Base-by-base conservation (phyloP, 2,329 filamentous ascomycete genomes). In the Hymenoscyphus fructigenus region DNA sequence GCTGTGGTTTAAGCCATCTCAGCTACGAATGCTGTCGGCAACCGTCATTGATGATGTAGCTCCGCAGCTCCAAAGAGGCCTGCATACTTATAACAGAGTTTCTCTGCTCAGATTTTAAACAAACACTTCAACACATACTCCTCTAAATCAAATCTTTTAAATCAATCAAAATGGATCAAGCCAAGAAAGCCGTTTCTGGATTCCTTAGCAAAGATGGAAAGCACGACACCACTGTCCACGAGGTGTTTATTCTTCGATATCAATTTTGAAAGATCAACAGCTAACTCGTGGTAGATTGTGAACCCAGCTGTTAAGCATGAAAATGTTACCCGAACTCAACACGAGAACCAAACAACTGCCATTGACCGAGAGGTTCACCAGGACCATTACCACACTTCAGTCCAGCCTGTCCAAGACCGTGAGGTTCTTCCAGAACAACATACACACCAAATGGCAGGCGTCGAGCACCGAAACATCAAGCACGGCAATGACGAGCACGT, bases 281-380 rank as follows among this genome's bases (percentile, higher is more conserved):
- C 65, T 67, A 59, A 65, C 59, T 57, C 26, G 53, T 36, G 15
- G 1, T 56, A 73, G 73, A 83, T 82, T 9, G 83, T 90, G 53
- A 82, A 84, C 50, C 83, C 85, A 0, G 83, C 85, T 14, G 82
- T 91, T 2, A 81, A 82, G 5, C 81, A 89, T 20, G 88, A 91
- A 76, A 80, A 81, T 1, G 76, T 91, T 56, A 83, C 80, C 65
- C 84, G 84, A 55, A 82, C 84, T n/a, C 76, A 82, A 50, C 87
- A 90, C 63, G 86, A 91, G 72, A 77, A 88, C n/a, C 70, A 85
- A 10, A 82, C 79, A 23, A 88, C 85, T 1, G 88, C 86, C 6
- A 76, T 91, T 29, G 87, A 91, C 73, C 85, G 84, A 69, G 89
- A 91, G 71, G 79, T 91, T 3, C 88, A 91, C 73, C 88, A 91